Evolutionary conservation across 2,329 filamentous ascomycete species (phyloP).

Genomic region (Verticillium nonalfalfae): DNA sequence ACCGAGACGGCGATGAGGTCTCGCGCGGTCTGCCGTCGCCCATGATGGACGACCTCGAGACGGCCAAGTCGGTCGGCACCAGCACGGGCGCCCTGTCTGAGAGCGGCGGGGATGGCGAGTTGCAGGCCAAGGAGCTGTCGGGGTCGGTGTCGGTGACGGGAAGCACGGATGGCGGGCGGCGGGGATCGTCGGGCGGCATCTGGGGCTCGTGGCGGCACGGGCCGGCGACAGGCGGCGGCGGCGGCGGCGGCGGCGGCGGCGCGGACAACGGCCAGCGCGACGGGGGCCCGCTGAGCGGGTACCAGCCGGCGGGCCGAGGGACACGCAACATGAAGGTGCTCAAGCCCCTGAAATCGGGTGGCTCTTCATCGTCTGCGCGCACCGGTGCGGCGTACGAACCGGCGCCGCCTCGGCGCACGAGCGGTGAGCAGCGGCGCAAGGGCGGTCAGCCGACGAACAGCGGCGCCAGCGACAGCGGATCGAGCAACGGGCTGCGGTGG

Average conservation of each 20-base stretch:
- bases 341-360: slow-evolving; percentile 62
- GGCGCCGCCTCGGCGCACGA: slow-evolving; percentile 35
- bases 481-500: slow-evolving; percentile 34
- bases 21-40: slow-evolving; percentile 5
- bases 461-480: slow-evolving; percentile 16
- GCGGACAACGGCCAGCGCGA: slow-evolving; percentile 50
- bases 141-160: slow-evolving; percentile 1
- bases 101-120: slow-evolving; percentile 37
- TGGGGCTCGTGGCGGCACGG: slow-evolving; percentile 68
- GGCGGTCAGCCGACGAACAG: slow-evolving; percentile 32
- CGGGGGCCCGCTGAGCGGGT: slow-evolving; percentile 52
- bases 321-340: slow-evolving; percentile 83
- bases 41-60: slow-evolving; percentile 3
- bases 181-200: slow-evolving; percentile 49
- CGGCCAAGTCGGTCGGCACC: slow-evolving; percentile 9
- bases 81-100: slow-evolving; percentile 24
- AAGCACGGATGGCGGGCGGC: slow-evolving; percentile 19
- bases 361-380: slow-evolving; percentile 38
- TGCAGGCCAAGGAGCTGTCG: slow-evolving; percentile 15
- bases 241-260: no score
- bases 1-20: slow-evolving; percentile 17
- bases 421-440: slow-evolving; percentile 46
- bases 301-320: slow-evolving; percentile 59
- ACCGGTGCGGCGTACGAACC: slow-evolving; percentile 49
- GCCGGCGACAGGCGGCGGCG: slow-evolving; percentile 31